Percentiles rank a stretch among this genome's conserved stretches.
Conservation (phyloP, 164 flowering plant genomes). For the Tetrastigma voinierianum region DNA sequence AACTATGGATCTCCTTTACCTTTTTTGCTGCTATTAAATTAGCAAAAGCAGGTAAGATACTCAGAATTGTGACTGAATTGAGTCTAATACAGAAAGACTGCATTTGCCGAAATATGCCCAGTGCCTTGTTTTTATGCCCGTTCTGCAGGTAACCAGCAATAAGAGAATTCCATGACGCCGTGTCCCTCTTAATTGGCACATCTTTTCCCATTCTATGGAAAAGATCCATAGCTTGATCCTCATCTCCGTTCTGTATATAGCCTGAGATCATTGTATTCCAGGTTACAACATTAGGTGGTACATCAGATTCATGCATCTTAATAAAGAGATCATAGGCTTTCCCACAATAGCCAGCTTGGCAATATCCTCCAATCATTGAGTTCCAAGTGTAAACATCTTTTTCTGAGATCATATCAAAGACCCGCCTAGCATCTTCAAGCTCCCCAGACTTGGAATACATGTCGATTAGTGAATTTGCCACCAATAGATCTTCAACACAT, state of each 20-base stretch:
- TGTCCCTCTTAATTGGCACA: constrained; percentile 36
- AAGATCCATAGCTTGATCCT: constrained; percentile 55
- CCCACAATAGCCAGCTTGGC: constrained; percentile 55
- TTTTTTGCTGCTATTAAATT: constrained; percentile 48
- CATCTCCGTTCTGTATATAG: constrained; percentile 53
- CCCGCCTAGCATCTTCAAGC: constrained; percentile 38
- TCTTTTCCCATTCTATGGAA: constrained; percentile 47
- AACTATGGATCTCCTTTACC: constrained; percentile 63
- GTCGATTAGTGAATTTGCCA: constrained; percentile 54
- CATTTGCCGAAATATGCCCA: constrained; percentile 55
- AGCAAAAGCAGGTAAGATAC: constrained; percentile 56
- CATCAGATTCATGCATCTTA: constrained; percentile 42
- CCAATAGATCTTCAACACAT: constrained; percentile 32
- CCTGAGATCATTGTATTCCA: constrained; percentile 67
- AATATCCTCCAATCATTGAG: constrained; percentile 60
- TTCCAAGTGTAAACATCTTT: constrained; percentile 61
- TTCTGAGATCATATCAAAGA: constrained; percentile 35
- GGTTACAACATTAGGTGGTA: constrained; percentile 48
- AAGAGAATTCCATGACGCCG: constrained; percentile 67
- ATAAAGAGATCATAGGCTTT: constrained; percentile 57
- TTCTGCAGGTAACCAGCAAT: constrained; percentile 47
- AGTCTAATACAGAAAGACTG: constrained; percentile 33
- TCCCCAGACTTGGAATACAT: constrained; percentile 56
- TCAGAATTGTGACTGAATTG: constrained; percentile 52
- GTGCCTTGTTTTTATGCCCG: constrained; percentile 50